phyloP scores from a whole-genome alignment of 2,329 filamentous ascomycete genomes.

The Aspergillus glaucus region DNA sequence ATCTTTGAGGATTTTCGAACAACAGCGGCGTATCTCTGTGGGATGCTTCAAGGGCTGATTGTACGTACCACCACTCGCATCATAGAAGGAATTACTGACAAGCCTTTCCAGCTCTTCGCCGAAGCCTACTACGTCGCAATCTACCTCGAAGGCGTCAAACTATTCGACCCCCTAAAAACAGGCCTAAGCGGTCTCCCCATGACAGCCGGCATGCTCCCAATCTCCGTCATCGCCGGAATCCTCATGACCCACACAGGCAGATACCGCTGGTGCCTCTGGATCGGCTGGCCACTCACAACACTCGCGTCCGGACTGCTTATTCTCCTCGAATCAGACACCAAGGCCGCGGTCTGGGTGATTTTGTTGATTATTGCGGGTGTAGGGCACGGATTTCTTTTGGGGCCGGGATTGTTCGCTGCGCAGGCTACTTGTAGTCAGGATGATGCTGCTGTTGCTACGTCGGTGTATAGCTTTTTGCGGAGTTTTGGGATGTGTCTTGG shows the following conservation, averaged over 20 bases:
- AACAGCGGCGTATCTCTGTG: constrained; percentile 48
- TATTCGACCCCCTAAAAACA: constrained; percentile 48
- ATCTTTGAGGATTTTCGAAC: constrained; percentile 43
- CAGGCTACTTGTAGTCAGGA: constrained; percentile 54
- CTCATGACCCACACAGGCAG: constrained; percentile 49
- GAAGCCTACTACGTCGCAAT: constrained; percentile 51
- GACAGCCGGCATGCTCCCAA: constrained; percentile 58
- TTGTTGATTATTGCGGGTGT: constrained; percentile 55
- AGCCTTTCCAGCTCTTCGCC: constrained; percentile 33
- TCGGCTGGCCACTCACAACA: constrained; percentile 56
- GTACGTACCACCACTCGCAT: neutral
- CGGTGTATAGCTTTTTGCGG: constrained; percentile 62
- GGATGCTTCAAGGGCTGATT: constrained; percentile 50
- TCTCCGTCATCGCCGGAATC: constrained; percentile 46
- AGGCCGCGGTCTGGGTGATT: constrained; percentile 52
- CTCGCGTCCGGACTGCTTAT: constrained; percentile 50
- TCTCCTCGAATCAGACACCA: constrained; percentile 38
- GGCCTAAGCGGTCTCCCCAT: constrained; percentile 55
- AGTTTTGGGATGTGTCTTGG: constrained; percentile 60
- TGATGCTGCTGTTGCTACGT: constrained; percentile 56
- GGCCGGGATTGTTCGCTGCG: constrained; percentile 56
- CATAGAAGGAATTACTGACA: neutral
- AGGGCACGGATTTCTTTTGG: constrained; percentile 60
- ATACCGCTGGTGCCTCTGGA: constrained; percentile 57
- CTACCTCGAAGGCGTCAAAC: constrained; percentile 43